Conservation (phyloP, 192 early-diverging fungal species). For the Rhizophagus prolifer region DNA sequence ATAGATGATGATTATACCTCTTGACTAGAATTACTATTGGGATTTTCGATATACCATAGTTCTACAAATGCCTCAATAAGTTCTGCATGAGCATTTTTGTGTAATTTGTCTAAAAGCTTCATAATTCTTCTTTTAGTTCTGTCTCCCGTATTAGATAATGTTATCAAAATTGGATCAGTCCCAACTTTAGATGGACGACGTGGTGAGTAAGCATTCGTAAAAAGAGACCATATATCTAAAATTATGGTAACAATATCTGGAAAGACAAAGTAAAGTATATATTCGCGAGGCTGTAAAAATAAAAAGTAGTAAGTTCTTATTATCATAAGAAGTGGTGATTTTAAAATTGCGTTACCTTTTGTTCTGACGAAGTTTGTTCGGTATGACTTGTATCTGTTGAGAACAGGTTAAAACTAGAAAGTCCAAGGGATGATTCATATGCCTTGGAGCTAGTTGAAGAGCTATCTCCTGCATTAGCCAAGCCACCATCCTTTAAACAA, state of each 20-base stretch:
- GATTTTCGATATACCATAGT: slow-evolving; percentile 64
- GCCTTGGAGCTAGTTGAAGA: background rate
- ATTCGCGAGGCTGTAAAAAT: slow-evolving; percentile 46
- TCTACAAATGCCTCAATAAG: slow-evolving; percentile 65
- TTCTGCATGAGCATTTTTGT: slow-evolving; percentile 53
- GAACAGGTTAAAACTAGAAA: background rate
- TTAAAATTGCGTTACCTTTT: slow-evolving; percentile 21
- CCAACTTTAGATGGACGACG: slow-evolving; percentile 22
- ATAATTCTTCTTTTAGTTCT: slow-evolving; percentile 48
- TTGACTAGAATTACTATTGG: slow-evolving; percentile 13
- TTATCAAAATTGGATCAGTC: slow-evolving; percentile 8
- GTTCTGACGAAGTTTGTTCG: slow-evolving; percentile 23
- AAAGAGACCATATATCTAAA: slow-evolving; percentile 49
- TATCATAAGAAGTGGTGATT: background rate
- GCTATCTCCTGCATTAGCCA: slow-evolving; percentile 39
- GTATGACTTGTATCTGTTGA: slow-evolving; percentile 22
- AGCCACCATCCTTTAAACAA: slow-evolving; percentile 44
- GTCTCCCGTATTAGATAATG: slow-evolving; percentile 46
- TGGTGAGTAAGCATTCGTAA: slow-evolving; percentile 23
- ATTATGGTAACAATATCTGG: slow-evolving; percentile 49
- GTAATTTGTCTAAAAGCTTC: slow-evolving; percentile 53
- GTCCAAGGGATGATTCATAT: background rate
- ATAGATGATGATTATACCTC: background rate
- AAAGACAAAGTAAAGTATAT: slow-evolving; percentile 46
- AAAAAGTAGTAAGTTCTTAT: background rate